Evolutionary conservation across 441 rosid species (phyloP).

Genomic region (Gossypium davidsonii): DNA sequence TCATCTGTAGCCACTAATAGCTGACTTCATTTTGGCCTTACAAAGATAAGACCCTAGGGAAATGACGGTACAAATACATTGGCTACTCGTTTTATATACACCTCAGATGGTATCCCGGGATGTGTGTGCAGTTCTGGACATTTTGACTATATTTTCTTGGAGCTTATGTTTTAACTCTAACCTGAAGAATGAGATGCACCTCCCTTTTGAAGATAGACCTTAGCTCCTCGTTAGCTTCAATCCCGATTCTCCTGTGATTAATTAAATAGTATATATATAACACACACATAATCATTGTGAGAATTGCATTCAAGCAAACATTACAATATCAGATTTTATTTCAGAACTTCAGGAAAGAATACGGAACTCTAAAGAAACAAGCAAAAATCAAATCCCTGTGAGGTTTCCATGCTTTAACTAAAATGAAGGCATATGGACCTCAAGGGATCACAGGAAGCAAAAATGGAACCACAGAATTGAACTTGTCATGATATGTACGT

Average conservation of each 20-base stretch:
- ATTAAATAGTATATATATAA: background rate
- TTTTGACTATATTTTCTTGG: background rate
- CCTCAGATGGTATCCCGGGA: background rate
- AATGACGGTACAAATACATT: background rate
- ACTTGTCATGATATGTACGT: background rate
- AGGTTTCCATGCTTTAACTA: background rate
- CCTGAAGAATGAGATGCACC: conserved; percentile 85
- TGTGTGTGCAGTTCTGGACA: background rate
- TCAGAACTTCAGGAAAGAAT: background rate
- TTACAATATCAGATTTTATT: background rate
- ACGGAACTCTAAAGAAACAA: background rate
- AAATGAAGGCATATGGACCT: background rate
- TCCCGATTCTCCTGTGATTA: conserved; percentile 71
- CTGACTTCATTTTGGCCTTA: background rate
- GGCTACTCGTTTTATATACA: conserved; percentile 12
- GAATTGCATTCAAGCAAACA: conserved; percentile 1
- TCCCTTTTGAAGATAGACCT: conserved; percentile 73
- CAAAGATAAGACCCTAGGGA: background rate
- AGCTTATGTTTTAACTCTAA: conserved; percentile 39
- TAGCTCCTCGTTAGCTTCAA: conserved; percentile 90
- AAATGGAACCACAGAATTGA: background rate
- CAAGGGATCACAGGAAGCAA: background rate
- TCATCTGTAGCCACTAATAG: background rate
- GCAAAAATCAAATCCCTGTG: background rate
- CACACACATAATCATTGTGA: background rate